A percentile compares a stretch with the other conserved stretches of the same genome.
These are phyloP conservation scores for Boletus patriciae DNA, from an alignment of 768 basidiomycete genomes.

Conservation along the genomic window DNA sequence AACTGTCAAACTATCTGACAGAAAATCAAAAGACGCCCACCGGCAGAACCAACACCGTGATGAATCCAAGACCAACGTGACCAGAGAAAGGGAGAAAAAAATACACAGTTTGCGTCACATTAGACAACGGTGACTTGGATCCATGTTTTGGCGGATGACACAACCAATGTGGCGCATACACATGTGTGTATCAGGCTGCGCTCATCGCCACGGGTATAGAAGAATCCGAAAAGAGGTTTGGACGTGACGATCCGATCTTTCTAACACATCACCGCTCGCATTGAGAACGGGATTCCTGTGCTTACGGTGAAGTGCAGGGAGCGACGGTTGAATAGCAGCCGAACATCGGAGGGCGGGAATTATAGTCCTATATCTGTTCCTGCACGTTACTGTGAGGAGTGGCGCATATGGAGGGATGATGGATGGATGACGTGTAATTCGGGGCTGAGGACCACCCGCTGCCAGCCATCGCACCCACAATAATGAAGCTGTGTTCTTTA, in stretches of 20 bases:
- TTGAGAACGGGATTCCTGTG: neutral
- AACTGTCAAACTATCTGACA: neutral
- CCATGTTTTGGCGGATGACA: neutral
- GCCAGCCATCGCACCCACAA: constrained; percentile 4
- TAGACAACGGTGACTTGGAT: neutral
- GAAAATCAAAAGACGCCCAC: constrained; percentile 15
- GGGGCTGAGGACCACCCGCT: neutral
- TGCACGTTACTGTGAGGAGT: neutral
- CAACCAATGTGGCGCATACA: neutral
- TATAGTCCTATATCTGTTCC: neutral
- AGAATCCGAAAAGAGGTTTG: constrained; percentile 1
- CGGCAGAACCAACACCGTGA: neutral
- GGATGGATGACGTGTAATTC: neutral
- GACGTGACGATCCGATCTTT: neutral
- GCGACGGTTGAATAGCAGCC: neutral
- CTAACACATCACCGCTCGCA: neutral
- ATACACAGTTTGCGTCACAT: neutral
- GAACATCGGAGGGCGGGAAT: neutral
- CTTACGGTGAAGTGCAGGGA: neutral
- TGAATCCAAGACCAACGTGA: neutral
- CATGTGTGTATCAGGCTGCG: too few species aligned
- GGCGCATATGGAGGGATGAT: neutral
- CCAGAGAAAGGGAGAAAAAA: neutral
- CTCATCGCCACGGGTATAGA: neutral
- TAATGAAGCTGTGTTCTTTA: constrained; percentile 1